These are phyloP conservation scores for Lavandula angustifolia DNA, from an alignment of 257 asterid species.

Conservation along the genomic window DNA sequence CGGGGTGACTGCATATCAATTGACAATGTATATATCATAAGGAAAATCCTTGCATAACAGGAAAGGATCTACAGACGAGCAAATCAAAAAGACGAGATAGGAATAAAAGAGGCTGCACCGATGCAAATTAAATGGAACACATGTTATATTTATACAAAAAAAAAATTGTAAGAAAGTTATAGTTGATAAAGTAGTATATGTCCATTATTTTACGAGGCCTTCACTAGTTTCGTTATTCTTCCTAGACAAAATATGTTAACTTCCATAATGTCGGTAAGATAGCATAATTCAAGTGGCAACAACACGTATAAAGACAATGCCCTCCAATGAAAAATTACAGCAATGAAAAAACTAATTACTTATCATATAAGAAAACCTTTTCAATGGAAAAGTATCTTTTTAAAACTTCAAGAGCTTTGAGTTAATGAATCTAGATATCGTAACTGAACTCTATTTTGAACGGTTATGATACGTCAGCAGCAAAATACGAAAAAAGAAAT, in stretches of 20 bases:
- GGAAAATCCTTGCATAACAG: slow-evolving; percentile 20
- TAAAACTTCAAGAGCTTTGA: not conserved
- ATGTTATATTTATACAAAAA: not conserved
- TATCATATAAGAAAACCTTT: not conserved
- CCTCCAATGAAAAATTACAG: not conserved
- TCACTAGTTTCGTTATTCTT: slow-evolving; percentile 7
- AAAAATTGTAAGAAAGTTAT: not conserved
- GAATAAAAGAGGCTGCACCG: not conserved
- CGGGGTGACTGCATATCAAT: slow-evolving; percentile 67
- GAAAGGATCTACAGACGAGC: not conserved
- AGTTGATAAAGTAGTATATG: not conserved
- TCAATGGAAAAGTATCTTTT: not conserved
- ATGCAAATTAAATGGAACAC: not conserved
- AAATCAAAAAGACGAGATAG: not conserved
- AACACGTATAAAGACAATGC: not conserved
- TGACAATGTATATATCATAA: not conserved
- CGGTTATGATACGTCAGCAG: slow-evolving; percentile 14
- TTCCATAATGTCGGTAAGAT: not conserved
- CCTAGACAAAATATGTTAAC: not conserved
- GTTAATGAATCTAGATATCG: not conserved
- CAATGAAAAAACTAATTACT: not conserved
- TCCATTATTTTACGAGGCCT: not conserved
- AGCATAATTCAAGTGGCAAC: not conserved
- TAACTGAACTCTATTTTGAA: not conserved
- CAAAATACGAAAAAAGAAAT: slow-evolving; percentile 18